Evolutionary conservation across 2,329 filamentous ascomycete genomes (phyloP).

Genomic region (Kalaharituber pfeilii): DNA sequence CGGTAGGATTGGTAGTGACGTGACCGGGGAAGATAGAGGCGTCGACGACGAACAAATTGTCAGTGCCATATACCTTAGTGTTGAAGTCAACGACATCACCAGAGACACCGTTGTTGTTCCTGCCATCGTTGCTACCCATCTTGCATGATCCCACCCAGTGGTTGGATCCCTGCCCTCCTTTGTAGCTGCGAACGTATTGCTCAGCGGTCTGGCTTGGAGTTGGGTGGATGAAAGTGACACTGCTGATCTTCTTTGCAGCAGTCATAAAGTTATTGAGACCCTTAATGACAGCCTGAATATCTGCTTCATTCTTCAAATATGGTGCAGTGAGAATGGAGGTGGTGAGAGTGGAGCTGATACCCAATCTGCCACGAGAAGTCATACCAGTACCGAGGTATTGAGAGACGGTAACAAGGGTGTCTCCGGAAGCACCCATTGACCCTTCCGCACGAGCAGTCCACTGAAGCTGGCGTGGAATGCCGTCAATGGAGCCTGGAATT

Average conservation of each 20-base stretch:
- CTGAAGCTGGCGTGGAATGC: constrained; percentile 45
- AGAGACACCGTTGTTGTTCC: constrained; percentile 32
- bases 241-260: constrained; percentile 36
- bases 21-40: constrained; percentile 53
- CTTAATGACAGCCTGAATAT: constrained; percentile 45
- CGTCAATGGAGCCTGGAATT: constrained; percentile 33
- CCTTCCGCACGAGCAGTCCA: constrained; percentile 49
- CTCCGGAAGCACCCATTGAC: constrained; percentile 29
- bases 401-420: constrained; percentile 32
- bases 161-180: constrained; percentile 17
- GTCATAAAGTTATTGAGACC: constrained; percentile 44
- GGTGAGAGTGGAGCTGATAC: constrained; percentile 25
- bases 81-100: constrained; percentile 43
- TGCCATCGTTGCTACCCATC: constrained; percentile 41
- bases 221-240: constrained; percentile 42
- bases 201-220: constrained; percentile 36
- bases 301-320: constrained; percentile 41
- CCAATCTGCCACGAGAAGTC: constrained; percentile 33
- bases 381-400: constrained; percentile 37
- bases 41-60: constrained; percentile 52
- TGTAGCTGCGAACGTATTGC: constrained; percentile 21
- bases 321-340: constrained; percentile 39
- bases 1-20: constrained; percentile 49
- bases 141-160: constrained; percentile 39
- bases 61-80: constrained; percentile 48